These are phyloP conservation scores for Vanrija pseudolonga DNA, from an alignment of 1,284 basidiomycete species.

Conservation along the genomic window DNA sequence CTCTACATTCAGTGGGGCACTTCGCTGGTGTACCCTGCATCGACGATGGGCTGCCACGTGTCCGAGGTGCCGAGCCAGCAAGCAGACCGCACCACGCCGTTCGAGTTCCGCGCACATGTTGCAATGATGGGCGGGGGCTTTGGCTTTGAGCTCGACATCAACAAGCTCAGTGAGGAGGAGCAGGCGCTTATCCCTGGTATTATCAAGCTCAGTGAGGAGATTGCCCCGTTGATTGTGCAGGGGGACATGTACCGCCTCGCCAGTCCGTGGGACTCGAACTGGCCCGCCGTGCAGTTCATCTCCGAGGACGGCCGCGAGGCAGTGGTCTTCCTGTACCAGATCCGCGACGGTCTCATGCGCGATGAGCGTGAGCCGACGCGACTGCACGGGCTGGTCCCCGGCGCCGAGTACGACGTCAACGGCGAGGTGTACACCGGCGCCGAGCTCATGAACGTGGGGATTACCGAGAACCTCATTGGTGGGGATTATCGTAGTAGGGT, in stretches of 20 bases:
- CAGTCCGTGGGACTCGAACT: slow-evolving; percentile 21
- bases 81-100: slow-evolving; percentile 23
- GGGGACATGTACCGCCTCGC: slow-evolving; percentile 30
- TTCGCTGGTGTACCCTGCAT: slow-evolving; percentile 29
- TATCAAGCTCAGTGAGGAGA: slow-evolving; percentile 20
- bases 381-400: too few species aligned
- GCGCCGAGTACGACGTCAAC: too few species aligned
- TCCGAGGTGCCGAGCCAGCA: slow-evolving; percentile 33
- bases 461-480: too few species aligned
- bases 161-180: slow-evolving; percentile 19
- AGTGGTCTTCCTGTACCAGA: slow-evolving; percentile 16
- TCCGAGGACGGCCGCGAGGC: slow-evolving; percentile 1
- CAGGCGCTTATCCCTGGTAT: slow-evolving; percentile 14
- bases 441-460: too few species aligned
- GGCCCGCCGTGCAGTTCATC: slow-evolving; percentile 26
- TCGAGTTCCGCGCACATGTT: slow-evolving; percentile 38
- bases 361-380: background rate
- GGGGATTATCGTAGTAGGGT: too few species aligned
- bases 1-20: slow-evolving; percentile 35
- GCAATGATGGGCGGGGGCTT: slow-evolving; percentile 39
- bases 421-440: too few species aligned
- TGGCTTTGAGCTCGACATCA: slow-evolving; percentile 35
- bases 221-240: slow-evolving; percentile 24
- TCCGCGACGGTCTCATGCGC: background rate
- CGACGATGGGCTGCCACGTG: slow-evolving; percentile 31